phyloP scores from a whole-genome alignment of 352 stramenopile species.

The Phytophthora capsici region DNA sequence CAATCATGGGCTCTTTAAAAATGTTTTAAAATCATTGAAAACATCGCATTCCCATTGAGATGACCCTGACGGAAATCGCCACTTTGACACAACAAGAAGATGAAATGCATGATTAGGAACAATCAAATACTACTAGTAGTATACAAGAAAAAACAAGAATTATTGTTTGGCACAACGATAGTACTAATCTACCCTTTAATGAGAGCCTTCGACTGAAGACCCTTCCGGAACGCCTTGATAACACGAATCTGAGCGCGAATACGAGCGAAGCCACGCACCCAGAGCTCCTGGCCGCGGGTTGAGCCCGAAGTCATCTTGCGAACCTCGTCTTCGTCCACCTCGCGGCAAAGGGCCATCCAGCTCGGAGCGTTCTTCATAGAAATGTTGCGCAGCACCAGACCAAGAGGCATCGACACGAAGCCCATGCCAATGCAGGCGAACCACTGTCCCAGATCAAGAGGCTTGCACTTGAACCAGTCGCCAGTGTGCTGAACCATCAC shows the following conservation, averaged over 20 bases:
- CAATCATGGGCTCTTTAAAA: too few species aligned
- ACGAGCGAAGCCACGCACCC: conserved; percentile 56
- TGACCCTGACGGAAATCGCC: too few species aligned
- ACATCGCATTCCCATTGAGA: too few species aligned
- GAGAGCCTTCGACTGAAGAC: conserved; percentile 46
- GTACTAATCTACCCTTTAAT: conserved; percentile 40
- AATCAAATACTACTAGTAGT: too few species aligned
- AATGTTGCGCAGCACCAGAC: conserved; percentile 57
- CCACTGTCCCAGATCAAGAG: conserved; percentile 54
- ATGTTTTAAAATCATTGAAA: too few species aligned
- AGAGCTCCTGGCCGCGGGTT: conserved; percentile 56
- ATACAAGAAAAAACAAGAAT: conserved; percentile 45
- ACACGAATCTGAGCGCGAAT: conserved; percentile 71
- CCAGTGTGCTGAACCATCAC: conserved; percentile 95
- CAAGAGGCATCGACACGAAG: conserved; percentile 55
- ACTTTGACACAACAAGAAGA: too few species aligned
- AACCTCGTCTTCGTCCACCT: conserved; percentile 42
- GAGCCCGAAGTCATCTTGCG: conserved; percentile 32
- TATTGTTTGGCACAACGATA: too few species aligned
- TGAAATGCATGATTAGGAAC: too few species aligned
- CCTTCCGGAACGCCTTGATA: conserved; percentile 72
- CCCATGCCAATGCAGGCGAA: conserved; percentile 64
- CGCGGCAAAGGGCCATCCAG: conserved; percentile 67
- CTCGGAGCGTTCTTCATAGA: conserved; percentile 62
- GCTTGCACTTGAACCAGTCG: conserved; percentile 63